Evolutionary conservation across 495 filamentous ascomycete species (phyloP), one percentile per base, ranked within the genome.

Genomic region (Neurospora terricola): DNA sequence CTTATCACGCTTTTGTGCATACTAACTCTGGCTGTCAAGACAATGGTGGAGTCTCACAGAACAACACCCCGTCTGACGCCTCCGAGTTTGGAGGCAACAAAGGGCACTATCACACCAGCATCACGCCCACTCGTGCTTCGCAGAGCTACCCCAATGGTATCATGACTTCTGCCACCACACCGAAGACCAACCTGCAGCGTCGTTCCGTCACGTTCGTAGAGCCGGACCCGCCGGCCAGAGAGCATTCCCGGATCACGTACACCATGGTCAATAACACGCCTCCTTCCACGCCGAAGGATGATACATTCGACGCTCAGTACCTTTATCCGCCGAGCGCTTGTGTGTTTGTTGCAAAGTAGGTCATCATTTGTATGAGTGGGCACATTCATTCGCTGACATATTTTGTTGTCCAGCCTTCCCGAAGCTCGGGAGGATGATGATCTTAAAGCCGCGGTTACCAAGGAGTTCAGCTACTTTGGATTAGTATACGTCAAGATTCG

Each of bases 341-440:
- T 74, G 83, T 90, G 18, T 90, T 91, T 73, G 87, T 90, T 62
- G 89, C 89, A 11, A 91, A 91, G 89, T 90, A 83, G 81, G 86
- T 85, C 23, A 36, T 30, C 30, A 30, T 69, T 42, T 27, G 4
- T 71, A 45, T 59, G 16, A 72, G 34, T 73, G 8, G 18, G 27
- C 39, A 27, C 12, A 21, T 18, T 27, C 16, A 36, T 73, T 2
- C 34, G 21, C 73, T 75, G 23, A 76, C 75, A 37, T 59, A 27
- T 59, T 59, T 45, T 16, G 36, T 42, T 45, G 43, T 40, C 69
- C 76, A 85, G 85, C 66, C 74, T 84, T 0, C 80, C 82, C 2
- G 81, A 87, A 70, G 74, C 80, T 4, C 76, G 84, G 70, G 79
- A 81, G 10, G 89, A 91, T 72, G 74, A 80, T 9, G 78, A 82